Conservation (phyloP, 2,329 filamentous ascomycete genomes). For the Lasiodiplodia theobromae region DNA sequence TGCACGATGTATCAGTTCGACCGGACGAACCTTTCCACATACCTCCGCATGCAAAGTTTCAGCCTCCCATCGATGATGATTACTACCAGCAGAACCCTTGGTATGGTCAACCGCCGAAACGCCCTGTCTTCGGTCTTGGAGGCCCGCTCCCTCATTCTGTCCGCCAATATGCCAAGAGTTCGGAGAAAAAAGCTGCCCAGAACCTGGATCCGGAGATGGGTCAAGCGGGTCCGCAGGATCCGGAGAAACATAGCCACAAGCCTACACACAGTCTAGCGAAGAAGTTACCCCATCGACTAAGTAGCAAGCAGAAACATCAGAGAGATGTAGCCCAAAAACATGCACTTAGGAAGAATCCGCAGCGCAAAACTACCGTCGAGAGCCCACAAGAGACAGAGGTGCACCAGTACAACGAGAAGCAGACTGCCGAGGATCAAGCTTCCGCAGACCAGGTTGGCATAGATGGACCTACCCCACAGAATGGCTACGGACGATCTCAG, state of each 20-base stretch:
- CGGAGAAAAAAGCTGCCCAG: not conserved
- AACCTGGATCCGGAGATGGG: conserved; percentile 16
- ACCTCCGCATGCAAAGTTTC: not conserved
- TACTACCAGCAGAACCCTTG: conserved; percentile 27
- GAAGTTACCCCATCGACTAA: not conserved
- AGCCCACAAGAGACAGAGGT: not conserved
- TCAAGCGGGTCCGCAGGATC: not conserved
- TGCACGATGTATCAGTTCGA: not conserved
- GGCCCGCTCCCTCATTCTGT: conserved; percentile 21
- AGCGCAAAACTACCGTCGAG: not conserved
- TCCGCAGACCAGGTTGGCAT: not conserved
- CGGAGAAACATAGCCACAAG: not conserved
- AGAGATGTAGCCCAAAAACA: too few species aligned
- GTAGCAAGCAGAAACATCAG: not conserved
- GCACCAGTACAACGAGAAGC: not conserved
- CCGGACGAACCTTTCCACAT: conserved; percentile 1
- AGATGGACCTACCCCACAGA: not conserved
- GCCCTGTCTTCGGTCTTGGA: conserved; percentile 24
- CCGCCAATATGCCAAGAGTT: not conserved
- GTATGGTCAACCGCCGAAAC: conserved; percentile 8
- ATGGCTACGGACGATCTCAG: not conserved
- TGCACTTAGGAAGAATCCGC: not conserved
- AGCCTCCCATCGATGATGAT: conserved; percentile 5
- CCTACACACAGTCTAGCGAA: not conserved
- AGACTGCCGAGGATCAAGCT: not conserved